These are phyloP conservation scores for Plantago rigida DNA, from an alignment of 305 asterid genomes.

Conservation along the genomic window DNA sequence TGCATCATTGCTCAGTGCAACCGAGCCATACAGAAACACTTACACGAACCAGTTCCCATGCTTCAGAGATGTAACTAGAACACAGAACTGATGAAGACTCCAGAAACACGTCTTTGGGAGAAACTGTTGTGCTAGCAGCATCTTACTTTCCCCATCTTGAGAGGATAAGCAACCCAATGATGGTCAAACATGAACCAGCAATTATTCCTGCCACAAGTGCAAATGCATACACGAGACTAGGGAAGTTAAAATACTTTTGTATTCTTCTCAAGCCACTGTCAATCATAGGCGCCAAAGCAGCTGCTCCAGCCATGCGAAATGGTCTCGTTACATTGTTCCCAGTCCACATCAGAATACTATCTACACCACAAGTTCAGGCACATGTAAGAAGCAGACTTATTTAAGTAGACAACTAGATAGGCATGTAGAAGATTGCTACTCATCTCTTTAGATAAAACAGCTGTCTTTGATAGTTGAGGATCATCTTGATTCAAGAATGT, in stretches of 20 bases:
- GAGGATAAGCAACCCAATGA: slow-evolving; percentile 37
- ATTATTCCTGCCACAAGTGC: slow-evolving; percentile 32
- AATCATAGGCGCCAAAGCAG: slow-evolving; percentile 38
- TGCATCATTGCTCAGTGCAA: too few relatives aligned
- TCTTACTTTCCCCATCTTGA: slow-evolving; percentile 38
- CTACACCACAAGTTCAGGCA: slow-evolving; percentile 20
- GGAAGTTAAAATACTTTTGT: slow-evolving; percentile 34
- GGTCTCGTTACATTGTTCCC: slow-evolving; percentile 46
- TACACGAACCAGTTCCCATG: too few relatives aligned
- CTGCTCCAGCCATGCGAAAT: slow-evolving; percentile 39
- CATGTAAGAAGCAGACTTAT: not conserved
- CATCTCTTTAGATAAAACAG: too few relatives aligned
- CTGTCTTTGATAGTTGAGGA: too few relatives aligned
- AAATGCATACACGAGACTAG: slow-evolving; percentile 34
- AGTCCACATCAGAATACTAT: slow-evolving; percentile 43
- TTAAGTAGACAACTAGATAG: not conserved
- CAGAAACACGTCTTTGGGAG: too few relatives aligned
- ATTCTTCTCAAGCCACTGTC: slow-evolving; percentile 35
- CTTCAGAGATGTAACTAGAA: not conserved
- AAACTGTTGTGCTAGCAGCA: too few relatives aligned
- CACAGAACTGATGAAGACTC: not conserved
- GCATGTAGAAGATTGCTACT: too few relatives aligned
- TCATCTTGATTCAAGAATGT: too few relatives aligned
- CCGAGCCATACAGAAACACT: not conserved
- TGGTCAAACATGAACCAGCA: slow-evolving; percentile 29